Conservation (phyloP, 148 eudicot genomes). For the Fallopia convolvulus region DNA sequence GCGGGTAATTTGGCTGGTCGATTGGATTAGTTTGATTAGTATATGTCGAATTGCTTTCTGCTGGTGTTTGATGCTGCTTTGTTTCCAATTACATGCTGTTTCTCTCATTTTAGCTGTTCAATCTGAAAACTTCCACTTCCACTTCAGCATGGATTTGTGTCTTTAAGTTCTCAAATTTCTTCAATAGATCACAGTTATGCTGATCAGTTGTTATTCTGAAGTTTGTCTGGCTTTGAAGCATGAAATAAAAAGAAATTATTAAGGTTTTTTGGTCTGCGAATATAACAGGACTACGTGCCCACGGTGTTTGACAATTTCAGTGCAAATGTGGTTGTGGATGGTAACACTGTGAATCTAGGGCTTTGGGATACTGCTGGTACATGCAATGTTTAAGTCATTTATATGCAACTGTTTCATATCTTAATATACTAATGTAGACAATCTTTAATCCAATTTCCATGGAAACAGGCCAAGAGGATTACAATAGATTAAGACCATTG, state of each 20-base stretch:
- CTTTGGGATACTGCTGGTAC: constrained; percentile 52
- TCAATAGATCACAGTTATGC: not conserved
- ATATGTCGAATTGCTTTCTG: not conserved
- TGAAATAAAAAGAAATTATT: not conserved
- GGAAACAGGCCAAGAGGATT: constrained; percentile 40
- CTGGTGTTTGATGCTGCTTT: not conserved
- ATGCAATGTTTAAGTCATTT: not conserved
- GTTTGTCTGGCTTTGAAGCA: not conserved
- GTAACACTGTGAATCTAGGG: constrained; percentile 42
- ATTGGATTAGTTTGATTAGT: constrained; percentile 10
- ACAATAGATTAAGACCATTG: constrained; percentile 44
- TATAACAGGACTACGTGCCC: constrained; percentile 40
- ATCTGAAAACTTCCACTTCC: not conserved
- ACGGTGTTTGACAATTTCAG: constrained; percentile 51
- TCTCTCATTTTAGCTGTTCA: not conserved
- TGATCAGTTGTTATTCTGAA: not conserved
- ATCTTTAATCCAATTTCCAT: constrained; percentile 9
- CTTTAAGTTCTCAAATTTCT: not conserved
- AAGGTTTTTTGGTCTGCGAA: not conserved
- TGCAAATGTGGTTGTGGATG: constrained; percentile 48
- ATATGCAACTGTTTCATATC: not conserved
- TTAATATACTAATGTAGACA: not conserved
- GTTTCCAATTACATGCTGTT: not conserved
- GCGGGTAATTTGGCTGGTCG: not conserved
- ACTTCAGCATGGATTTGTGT: not conserved